Percentiles rank a stretch among this genome's conserved stretches.
Evolutionary conservation across 2,329 filamentous ascomycete species (phyloP).

Genomic region (Apiospora rasikravindrae): DNA sequence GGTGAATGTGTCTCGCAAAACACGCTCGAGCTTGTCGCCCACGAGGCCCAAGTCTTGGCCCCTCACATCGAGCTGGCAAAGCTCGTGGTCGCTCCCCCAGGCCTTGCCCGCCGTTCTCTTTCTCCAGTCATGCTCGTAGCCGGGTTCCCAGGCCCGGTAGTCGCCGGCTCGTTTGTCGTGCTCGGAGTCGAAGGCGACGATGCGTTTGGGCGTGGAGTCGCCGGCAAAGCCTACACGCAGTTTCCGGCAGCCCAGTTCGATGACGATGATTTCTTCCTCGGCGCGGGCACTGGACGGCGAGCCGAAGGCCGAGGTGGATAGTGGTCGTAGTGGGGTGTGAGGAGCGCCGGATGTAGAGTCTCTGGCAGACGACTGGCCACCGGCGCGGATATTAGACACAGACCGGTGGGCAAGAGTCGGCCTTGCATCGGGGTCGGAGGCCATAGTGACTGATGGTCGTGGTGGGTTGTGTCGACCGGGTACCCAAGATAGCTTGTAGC

Average conservation of each 20-base stretch:
- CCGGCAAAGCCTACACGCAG: conserved; percentile 86
- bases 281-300: conserved; percentile 66
- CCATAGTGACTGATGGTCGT: conserved; percentile 31
- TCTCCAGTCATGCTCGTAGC: conserved; percentile 54
- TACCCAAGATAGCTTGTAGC: no score
- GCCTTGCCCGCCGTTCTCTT: conserved; percentile 50
- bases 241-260: conserved; percentile 82
- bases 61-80: conserved; percentile 80
- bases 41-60: conserved; percentile 78
- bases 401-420: conserved; percentile 60
- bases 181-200: conserved; percentile 74
- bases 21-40: conserved; percentile 84
- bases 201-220: conserved; percentile 75
- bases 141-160: conserved; percentile 72
- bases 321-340: conserved; percentile 62
- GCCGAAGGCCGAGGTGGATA: conserved; percentile 60
- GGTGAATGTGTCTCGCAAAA: conserved; percentile 80
- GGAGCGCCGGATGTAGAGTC: conserved; percentile 51
- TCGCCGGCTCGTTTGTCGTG: conserved; percentile 80
- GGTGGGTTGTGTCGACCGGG: neutral
- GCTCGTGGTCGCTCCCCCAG: conserved; percentile 71
- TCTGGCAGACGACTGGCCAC: conserved; percentile 38
- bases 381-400: conserved; percentile 60
- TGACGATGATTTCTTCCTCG: conserved; percentile 84
- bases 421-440: conserved; percentile 46